Base-by-base conservation (phyloP, 192 early-diverging fungal genomes). In the Mortierella hygrophila region DNA sequence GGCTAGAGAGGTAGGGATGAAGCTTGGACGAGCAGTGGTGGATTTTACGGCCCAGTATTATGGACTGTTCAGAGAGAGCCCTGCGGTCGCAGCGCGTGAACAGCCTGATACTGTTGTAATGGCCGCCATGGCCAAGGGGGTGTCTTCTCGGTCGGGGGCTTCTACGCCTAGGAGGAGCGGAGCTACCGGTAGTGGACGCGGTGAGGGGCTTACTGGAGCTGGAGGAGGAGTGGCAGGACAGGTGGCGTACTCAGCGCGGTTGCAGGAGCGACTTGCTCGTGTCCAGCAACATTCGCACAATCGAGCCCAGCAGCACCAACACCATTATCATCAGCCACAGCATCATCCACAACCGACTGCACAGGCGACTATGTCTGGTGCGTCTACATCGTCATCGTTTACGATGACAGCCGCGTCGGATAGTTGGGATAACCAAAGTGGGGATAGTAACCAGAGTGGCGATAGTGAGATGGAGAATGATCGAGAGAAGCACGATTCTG, bases 1-100 rank as follows among this genome's bases (percentile, higher is more conserved):
- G 44, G 78, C 60, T 18, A n/a, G 83, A 11, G 78, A 80, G 32
- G 68, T 85, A 37, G 78, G 78, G 32, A 77, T 85, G 78, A 63
- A 49, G 63, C 38, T 85, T 1, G 83, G 74, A 26, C 75, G 47
- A 5, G 83, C 83, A 1, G 83, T 85, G 0, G 74, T 80, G 0
- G 74, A 80, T 71, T 85, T 52, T 54, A 68, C 68, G 78, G 47
- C 55, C 0, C 26, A 55, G 37, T 80, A 85, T 46, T 85, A 85
- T 73, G 60, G 70, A 6, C 23, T 84, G 6, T 79, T 81, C 18
- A 44, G 6, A 6, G 38, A 41, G 20, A 70, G 11, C 3, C 21
- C 10, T 42, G 69, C 35, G 69, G 15, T 42, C 23, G 37, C 29
- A 29, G 29, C 72, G 16, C 29, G 26, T 18, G 44, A 49, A 35